Conservation (phyloP, 2,329 filamentous ascomycete species). For the Hyphodiscus sp. region DNA sequence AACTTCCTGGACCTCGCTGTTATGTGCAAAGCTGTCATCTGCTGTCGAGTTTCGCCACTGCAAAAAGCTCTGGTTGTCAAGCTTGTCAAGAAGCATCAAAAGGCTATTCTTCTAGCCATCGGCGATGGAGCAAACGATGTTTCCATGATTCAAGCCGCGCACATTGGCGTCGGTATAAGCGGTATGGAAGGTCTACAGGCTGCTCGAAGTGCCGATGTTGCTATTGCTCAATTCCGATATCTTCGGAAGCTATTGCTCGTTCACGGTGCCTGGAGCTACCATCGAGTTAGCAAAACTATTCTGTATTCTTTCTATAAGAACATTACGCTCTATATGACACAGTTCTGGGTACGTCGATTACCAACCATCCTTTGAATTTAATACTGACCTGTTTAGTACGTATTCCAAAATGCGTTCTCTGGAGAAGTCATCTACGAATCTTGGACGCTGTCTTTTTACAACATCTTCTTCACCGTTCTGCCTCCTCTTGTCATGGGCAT, state of each 20-base stretch:
- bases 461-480: conserved; percentile 93
- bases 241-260: conserved; percentile 90
- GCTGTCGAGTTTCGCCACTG: conserved; percentile 91
- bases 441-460: conserved; percentile 99
- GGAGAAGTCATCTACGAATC: conserved; percentile 98
- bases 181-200: conserved; percentile 96
- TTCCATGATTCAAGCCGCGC: conserved; percentile 99
- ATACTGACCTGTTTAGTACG: conserved; percentile 54
- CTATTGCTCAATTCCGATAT: conserved; percentile 93
- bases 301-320: conserved; percentile 99
- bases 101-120: conserved; percentile 88
- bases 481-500: conserved; percentile 93
- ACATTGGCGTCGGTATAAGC: conserved; percentile 96
- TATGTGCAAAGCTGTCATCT: conserved; percentile 98
- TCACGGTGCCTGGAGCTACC: conserved; percentile 96
- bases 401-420: conserved; percentile 97
- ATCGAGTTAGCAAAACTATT: conserved; percentile 93
- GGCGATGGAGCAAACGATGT: conserved; percentile 98
- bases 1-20: conserved; percentile 87
- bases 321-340: conserved; percentile 96
- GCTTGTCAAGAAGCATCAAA: conserved; percentile 85
- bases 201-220: conserved; percentile 88
- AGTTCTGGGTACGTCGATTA: conserved; percentile 76
- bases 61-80: conserved; percentile 98
- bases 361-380: not conserved